Percentiles rank a stretch among this genome's conserved stretches.
Conservation (phyloP, 2,329 filamentous ascomycete genomes). For the Pezicula carpinea region DNA sequence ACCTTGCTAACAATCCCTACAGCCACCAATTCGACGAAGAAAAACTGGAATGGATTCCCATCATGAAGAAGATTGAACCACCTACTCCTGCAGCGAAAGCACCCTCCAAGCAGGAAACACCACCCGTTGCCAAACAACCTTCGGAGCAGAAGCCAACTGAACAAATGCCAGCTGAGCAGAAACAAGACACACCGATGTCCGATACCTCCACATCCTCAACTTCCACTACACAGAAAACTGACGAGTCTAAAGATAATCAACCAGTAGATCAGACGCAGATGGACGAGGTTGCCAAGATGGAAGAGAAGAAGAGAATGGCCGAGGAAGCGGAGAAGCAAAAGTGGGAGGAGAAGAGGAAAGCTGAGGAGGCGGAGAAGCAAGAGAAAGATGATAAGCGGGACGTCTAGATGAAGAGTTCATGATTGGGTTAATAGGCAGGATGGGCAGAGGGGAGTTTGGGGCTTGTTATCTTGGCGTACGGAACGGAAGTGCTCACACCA, state of each 20-base stretch:
- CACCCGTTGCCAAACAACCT: background rate
- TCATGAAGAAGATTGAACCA: constrained; percentile 9
- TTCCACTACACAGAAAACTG: constrained; percentile 3
- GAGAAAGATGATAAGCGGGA: constrained; percentile 9
- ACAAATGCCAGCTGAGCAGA: background rate
- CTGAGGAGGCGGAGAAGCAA: constrained; percentile 27
- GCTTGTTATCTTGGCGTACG: too few relatives aligned
- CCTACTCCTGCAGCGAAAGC: background rate
- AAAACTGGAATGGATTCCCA: constrained; percentile 31
- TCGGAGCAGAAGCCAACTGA: too few relatives aligned
- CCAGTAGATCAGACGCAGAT: constrained; percentile 12
- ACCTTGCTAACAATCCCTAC: background rate
- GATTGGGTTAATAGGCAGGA: too few relatives aligned
- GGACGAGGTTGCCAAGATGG: constrained; percentile 19
- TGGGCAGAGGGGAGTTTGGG: too few relatives aligned
- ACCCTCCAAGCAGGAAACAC: background rate
- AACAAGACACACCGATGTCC: too few relatives aligned
- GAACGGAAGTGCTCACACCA: too few relatives aligned
- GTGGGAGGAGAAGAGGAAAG: constrained; percentile 39
- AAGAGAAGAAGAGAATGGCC: constrained; percentile 20
- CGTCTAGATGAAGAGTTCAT: too few relatives aligned
- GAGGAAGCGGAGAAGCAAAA: constrained; percentile 21
- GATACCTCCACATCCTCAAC: background rate
- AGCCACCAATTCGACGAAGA: constrained; percentile 39
- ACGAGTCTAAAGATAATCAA: constrained; percentile 5